phyloP scores from a whole-genome alignment of 306 rosid genomes.

The Begonia fuchsioides region DNA sequence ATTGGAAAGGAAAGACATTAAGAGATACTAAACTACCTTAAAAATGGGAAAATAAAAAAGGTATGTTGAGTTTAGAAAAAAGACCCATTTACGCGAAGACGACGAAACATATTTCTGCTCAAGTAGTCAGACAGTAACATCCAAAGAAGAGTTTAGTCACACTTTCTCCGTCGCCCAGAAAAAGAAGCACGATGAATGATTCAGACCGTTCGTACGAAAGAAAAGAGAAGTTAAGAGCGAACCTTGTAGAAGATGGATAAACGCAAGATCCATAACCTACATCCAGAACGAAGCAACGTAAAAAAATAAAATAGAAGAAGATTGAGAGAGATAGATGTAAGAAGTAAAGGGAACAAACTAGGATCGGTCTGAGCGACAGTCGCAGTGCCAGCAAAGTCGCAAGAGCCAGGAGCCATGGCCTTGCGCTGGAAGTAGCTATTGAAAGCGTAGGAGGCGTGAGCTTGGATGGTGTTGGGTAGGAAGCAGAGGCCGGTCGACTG shows the following conservation, averaged over 20 bases:
- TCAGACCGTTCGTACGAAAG: not conserved
- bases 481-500: slow-evolving; percentile 54
- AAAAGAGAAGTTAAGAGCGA: slow-evolving; percentile 1
- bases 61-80: slow-evolving; percentile 1
- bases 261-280: slow-evolving; percentile 97
- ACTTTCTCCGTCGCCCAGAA: not conserved
- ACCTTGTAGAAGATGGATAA: slow-evolving; percentile 74
- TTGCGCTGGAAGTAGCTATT: slow-evolving; percentile 51
- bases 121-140: not conserved
- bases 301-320: not conserved
- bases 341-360: slow-evolving; percentile 18
- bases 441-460: slow-evolving; percentile 91
- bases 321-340: not conserved
- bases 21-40: not conserved
- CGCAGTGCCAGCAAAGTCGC: slow-evolving; percentile 62
- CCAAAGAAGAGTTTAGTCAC: not conserved
- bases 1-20: too few species aligned
- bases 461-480: slow-evolving; percentile 82
- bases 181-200: not conserved
- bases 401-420: slow-evolving; percentile 59
- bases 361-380: slow-evolving; percentile 82
- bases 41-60: not conserved
- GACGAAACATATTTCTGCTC: slow-evolving; percentile 27
- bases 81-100: slow-evolving; percentile 37
- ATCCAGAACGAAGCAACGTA: slow-evolving; percentile 1